Evolutionary conservation across 208 protist genomes (phyloP).

Genomic region (Angomonas ambiguus): DNA sequence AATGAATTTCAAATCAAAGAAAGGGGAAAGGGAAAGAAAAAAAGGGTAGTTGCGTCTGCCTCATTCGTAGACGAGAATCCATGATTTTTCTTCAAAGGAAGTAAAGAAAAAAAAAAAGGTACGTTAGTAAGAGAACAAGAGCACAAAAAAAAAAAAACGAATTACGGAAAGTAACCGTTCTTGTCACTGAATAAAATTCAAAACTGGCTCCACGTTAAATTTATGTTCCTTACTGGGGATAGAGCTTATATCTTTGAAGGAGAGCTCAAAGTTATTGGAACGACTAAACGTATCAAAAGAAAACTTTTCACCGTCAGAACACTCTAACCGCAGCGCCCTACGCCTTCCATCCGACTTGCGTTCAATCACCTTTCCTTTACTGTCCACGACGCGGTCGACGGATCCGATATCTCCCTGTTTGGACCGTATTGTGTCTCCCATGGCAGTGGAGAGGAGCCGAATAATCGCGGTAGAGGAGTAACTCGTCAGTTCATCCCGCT

Average conservation of each 20-base stretch:
- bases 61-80: not conserved
- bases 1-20: conserved; percentile 12
- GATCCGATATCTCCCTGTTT: conserved; percentile 37
- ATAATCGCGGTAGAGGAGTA: conserved; percentile 72
- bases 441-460: conserved; percentile 35
- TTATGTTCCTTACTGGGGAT: conserved; percentile 28
- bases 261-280: conserved; percentile 19
- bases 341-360: not conserved
- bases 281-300: conserved; percentile 33
- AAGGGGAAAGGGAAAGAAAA: not conserved
- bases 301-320: conserved; percentile 31
- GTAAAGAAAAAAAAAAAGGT: not conserved
- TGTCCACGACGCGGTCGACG: conserved; percentile 61
- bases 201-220: conserved; percentile 39
- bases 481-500: conserved; percentile 80
- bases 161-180: not conserved
- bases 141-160: not conserved
- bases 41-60: not conserved
- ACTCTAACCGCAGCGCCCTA: conserved; percentile 41
- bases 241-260: conserved; percentile 70
- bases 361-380: conserved; percentile 25
- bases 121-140: not conserved
- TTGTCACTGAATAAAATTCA: conserved; percentile 33
- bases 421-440: conserved; percentile 4
- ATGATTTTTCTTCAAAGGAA: no score